A percentile compares a stretch with the other conserved stretches of the same genome.
Conservation (phyloP, 371 early-diverging fungal species). For the Mucor velutinosus region DNA sequence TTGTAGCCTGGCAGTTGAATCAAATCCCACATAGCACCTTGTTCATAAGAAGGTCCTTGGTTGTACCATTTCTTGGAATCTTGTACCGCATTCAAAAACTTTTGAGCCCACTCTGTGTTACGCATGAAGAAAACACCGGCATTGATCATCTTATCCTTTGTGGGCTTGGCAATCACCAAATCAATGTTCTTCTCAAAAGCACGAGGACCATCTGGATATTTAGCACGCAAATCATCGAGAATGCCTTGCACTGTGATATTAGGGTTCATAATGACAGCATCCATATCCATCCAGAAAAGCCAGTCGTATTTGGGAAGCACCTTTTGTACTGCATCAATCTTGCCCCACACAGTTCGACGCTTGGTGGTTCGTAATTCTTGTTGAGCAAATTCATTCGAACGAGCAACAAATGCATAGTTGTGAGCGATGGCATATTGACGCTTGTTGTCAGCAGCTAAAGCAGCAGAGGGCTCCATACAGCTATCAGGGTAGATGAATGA, state of each 20-base stretch:
- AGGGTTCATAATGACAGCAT: conserved; percentile 60
- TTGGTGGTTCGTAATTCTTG: conserved; percentile 39
- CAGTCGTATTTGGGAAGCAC: conserved; percentile 66
- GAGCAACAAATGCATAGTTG: conserved; percentile 63
- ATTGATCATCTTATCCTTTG: conserved; percentile 54
- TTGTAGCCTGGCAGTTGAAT: conserved; percentile 39
- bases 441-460: conserved; percentile 58
- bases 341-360: conserved; percentile 64
- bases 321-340: conserved; percentile 65
- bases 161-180: conserved; percentile 54
- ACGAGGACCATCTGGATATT: conserved; percentile 29
- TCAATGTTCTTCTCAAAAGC: conserved; percentile 40
- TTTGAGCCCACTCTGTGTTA: conserved; percentile 60
- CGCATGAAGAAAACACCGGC: conserved; percentile 68
- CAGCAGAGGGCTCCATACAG: conserved; percentile 59
- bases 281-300: conserved; percentile 74
- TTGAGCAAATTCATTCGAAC: conserved; percentile 64
- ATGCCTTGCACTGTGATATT: conserved; percentile 32
- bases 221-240: conserved; percentile 33
- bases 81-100: conserved; percentile 59
- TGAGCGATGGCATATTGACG: conserved; percentile 56
- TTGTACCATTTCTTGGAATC: conserved; percentile 48
- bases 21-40: conserved; percentile 66
- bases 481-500: conserved; percentile 54
- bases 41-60: conserved; percentile 54